phyloP scores from a whole-genome alignment of 495 filamentous ascomycete species.

The Cryomyces minteri region DNA sequence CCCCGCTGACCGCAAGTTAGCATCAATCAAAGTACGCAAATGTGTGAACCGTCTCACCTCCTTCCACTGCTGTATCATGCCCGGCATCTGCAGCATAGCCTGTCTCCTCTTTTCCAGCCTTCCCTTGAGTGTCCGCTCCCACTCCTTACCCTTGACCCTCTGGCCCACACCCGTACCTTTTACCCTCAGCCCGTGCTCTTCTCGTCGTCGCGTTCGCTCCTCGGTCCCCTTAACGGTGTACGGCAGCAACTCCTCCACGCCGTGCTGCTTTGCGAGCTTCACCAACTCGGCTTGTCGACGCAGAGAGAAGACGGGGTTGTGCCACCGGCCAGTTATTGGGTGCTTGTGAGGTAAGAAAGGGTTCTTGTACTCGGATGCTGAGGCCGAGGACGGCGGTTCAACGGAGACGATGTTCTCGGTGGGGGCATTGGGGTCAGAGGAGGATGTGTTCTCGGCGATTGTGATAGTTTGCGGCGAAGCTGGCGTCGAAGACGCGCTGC shows the following conservation, averaged over 20 bases:
- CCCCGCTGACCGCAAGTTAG: constrained; percentile 40
- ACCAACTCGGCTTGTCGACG: constrained; percentile 82
- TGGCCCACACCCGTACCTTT: constrained; percentile 80
- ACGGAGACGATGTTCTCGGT: constrained; percentile 30
- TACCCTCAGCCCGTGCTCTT: constrained; percentile 57
- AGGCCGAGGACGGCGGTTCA: constrained; percentile 6
- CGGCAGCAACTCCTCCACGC: constrained; percentile 72
- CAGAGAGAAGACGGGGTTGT: constrained; percentile 59
- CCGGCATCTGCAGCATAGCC: constrained; percentile 89
- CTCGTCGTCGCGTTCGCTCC: constrained; percentile 40
- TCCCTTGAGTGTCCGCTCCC: constrained; percentile 72
- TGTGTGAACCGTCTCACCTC: constrained; percentile 35
- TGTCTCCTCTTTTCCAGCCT: constrained; percentile 74
- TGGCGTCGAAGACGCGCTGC: background rate
- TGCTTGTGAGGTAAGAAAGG: constrained; percentile 61
- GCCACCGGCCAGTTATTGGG: constrained; percentile 57
- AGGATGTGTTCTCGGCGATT: constrained; percentile 17
- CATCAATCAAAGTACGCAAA: background rate
- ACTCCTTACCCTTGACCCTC: constrained; percentile 82
- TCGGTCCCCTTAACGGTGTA: constrained; percentile 57
- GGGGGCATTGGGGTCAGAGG: constrained; percentile 25
- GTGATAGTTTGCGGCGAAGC: constrained; percentile 4
- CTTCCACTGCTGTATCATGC: constrained; percentile 81
- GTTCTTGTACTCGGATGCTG: constrained; percentile 32
- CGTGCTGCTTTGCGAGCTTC: constrained; percentile 63